phyloP scores from a whole-genome alignment of 148 eudicot genomes.

The Oxyria digyna region DNA sequence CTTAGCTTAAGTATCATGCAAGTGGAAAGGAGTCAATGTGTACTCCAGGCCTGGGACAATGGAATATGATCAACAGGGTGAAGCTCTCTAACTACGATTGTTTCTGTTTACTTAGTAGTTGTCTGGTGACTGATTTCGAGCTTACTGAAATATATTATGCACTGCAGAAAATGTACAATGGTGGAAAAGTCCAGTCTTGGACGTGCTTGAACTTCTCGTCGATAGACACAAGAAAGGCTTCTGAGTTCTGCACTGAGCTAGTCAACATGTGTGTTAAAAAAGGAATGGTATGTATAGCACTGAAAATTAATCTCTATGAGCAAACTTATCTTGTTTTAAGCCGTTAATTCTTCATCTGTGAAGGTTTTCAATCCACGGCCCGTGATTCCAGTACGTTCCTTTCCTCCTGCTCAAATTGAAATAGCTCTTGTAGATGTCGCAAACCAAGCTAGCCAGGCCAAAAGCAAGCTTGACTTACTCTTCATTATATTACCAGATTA shows the following conservation, averaged over 20 bases:
- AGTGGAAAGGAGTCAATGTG: slow-evolving; percentile 28
- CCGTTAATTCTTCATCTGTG: background rate
- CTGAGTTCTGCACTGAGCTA: slow-evolving; percentile 30
- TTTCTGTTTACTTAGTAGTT: background rate
- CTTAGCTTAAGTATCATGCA: slow-evolving; percentile 58
- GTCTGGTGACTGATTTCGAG: background rate
- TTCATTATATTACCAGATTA: slow-evolving; percentile 60
- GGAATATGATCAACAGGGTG: slow-evolving; percentile 93
- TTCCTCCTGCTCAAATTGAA: slow-evolving; percentile 30
- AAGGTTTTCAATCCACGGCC: slow-evolving; percentile 35
- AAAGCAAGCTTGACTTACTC: slow-evolving; percentile 44
- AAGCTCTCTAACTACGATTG: background rate
- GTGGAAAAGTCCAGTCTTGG: slow-evolving; percentile 47
- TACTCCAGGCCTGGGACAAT: slow-evolving; percentile 57
- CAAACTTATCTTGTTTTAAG: background rate
- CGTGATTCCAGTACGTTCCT: slow-evolving; percentile 21
- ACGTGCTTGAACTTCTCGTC: slow-evolving; percentile 52
- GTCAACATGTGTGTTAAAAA: slow-evolving; percentile 48
- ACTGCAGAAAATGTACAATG: slow-evolving; percentile 71
- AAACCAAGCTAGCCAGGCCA: background rate
- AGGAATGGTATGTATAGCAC: slow-evolving; percentile 59
- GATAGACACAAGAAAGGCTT: background rate
- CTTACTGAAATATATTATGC: background rate
- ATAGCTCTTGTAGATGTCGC: slow-evolving; percentile 31
- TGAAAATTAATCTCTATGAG: background rate